Conservation (phyloP, 179 eudicot species). For the Carnegiea gigantea region DNA sequence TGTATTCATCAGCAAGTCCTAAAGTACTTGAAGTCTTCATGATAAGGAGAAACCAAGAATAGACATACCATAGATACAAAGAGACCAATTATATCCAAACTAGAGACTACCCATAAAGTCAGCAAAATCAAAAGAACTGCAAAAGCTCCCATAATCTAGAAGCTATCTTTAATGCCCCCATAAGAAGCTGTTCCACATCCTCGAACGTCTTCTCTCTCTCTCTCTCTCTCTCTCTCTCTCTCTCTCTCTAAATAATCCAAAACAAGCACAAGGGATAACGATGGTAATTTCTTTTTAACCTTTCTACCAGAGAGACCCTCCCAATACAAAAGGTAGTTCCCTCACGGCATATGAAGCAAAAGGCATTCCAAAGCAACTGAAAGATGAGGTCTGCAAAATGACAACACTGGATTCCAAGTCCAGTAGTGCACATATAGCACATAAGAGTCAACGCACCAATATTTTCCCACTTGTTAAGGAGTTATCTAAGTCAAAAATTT, state of each 20-base stretch:
- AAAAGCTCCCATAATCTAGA: background rate
- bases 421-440: no score
- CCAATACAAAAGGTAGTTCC: background rate
- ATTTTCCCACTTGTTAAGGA: no score
- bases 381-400: background rate
- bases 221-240: background rate
- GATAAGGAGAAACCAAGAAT: background rate
- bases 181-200: background rate
- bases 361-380: background rate
- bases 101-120: background rate
- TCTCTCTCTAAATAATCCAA: no score
- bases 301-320: background rate
- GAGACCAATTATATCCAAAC: background rate
- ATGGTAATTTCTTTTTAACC: background rate
- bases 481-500: no score
- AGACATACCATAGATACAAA: background rate
- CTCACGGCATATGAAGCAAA: background rate
- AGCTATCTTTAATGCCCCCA: background rate
- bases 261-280: background rate
- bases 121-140: background rate
- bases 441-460: no score
- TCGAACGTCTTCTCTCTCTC: background rate
- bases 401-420: no score
- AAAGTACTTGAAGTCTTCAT: background rate
- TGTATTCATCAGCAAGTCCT: background rate